Conservation (phyloP, 495 filamentous ascomycete genomes). For the Elasticomyces elasticus region DNA sequence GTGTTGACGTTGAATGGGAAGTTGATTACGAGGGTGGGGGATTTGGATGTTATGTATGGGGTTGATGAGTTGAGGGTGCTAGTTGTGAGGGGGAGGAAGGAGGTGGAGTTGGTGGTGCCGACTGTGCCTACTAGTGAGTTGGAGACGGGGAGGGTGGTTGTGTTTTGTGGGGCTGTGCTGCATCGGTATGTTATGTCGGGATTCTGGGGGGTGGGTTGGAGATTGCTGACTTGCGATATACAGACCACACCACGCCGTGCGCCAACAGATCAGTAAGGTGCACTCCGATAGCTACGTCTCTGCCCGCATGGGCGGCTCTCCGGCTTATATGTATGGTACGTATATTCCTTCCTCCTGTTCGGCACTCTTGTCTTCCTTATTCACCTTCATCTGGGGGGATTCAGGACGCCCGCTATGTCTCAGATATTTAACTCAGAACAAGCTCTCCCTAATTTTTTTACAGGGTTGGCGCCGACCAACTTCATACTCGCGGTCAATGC, state of each 20-base stretch:
- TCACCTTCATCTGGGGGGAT: too few relatives aligned
- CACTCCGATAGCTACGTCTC: conserved; percentile 96
- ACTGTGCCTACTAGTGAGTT: conserved; percentile 84
- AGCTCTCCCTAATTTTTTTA: too few relatives aligned
- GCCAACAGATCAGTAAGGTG: conserved; percentile 94
- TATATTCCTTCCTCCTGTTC: too few relatives aligned
- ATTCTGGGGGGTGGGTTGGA: neutral
- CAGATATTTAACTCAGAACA: too few relatives aligned
- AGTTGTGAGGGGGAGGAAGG: conserved; percentile 75
- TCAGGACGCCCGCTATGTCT: too few relatives aligned
- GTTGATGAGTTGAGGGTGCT: conserved; percentile 72
- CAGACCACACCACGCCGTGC: conserved; percentile 79
- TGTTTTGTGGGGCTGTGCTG: conserved; percentile 89
- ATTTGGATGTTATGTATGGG: conserved; percentile 94
- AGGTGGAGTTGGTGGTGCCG: conserved; percentile 66
- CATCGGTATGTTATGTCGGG: conserved; percentile 43
- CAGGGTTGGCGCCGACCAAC: conserved; percentile 86
- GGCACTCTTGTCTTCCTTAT: too few relatives aligned
- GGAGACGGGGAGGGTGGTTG: conserved; percentile 81
- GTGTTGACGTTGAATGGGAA: conserved; percentile 84
- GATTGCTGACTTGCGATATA: neutral
- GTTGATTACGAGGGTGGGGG: conserved; percentile 82
- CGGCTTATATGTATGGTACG: conserved; percentile 85
- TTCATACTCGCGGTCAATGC: conserved; percentile 96
- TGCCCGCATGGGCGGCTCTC: conserved; percentile 61